These are phyloP conservation scores for Primulina eburnea DNA, from an alignment of 257 asterid genomes.

Conservation along the genomic window DNA sequence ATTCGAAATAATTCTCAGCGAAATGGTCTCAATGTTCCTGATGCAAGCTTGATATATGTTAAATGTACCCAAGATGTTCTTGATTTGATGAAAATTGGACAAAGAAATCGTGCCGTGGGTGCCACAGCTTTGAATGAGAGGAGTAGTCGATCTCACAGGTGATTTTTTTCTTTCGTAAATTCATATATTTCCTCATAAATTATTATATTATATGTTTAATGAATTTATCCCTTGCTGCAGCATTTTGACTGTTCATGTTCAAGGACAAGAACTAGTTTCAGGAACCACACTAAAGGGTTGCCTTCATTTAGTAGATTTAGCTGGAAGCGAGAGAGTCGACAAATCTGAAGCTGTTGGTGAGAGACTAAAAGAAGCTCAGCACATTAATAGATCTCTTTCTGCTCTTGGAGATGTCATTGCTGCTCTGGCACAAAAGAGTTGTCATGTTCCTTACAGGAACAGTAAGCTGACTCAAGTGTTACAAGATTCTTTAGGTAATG, in stretches of 20 bases:
- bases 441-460: slow-evolving; percentile 84
- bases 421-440: slow-evolving; percentile 83
- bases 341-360: slow-evolving; percentile 92
- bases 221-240: slow-evolving; percentile 37
- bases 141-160: slow-evolving; percentile 79
- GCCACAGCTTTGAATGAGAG: no score
- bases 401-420: slow-evolving; percentile 95
- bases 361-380: slow-evolving; percentile 91
- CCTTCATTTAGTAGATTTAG: slow-evolving; percentile 89
- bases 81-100: slow-evolving; percentile 70
- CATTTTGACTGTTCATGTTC: slow-evolving; percentile 82
- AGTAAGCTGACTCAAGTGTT: slow-evolving; percentile 95
- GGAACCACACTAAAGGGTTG: slow-evolving; percentile 75
- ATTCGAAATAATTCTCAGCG: slow-evolving; percentile 85
- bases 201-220: slow-evolving; percentile 9
- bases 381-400: slow-evolving; percentile 80
- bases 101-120: no score
- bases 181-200: background rate
- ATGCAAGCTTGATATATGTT: slow-evolving; percentile 75
- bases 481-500: slow-evolving; percentile 83
- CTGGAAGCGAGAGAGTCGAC: slow-evolving; percentile 92
- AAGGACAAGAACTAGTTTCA: slow-evolving; percentile 77
- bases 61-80: slow-evolving; percentile 84
- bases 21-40: slow-evolving; percentile 91
- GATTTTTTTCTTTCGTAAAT: slow-evolving; percentile 10